Percentiles rank a stretch among this genome's conserved stretches.
These are phyloP conservation scores for Sarocladiaceae sp. DNA, from an alignment of 2,329 filamentous ascomycete genomes.

Conservation along the genomic window DNA sequence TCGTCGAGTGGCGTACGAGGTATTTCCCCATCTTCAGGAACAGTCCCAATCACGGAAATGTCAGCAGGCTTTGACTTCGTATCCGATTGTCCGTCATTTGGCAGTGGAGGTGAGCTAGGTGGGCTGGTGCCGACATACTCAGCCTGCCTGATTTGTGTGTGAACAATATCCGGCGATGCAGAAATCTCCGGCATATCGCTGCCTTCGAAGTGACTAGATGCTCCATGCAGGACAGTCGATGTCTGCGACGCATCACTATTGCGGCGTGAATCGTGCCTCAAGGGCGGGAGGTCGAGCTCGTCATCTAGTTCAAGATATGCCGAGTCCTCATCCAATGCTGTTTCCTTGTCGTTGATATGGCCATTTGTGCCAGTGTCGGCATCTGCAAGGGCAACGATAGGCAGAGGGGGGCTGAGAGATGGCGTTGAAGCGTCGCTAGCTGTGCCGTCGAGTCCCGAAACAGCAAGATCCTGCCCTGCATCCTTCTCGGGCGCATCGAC, in stretches of 20 bases:
- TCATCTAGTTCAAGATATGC: slow-evolving; percentile 18
- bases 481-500: no score
- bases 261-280: slow-evolving; percentile 24
- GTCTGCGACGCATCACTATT: slow-evolving; percentile 29
- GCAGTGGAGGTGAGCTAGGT: slow-evolving; percentile 43
- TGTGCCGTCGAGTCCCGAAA: not conserved
- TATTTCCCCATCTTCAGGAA: slow-evolving; percentile 36
- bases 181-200: slow-evolving; percentile 41
- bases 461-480: not conserved
- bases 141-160: slow-evolving; percentile 25
- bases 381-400: not conserved
- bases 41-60: slow-evolving; percentile 34
- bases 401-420: not conserved
- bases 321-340: not conserved
- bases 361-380: not conserved
- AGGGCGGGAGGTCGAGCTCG: slow-evolving; percentile 31
- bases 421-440: not conserved
- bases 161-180: slow-evolving; percentile 32
- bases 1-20: slow-evolving; percentile 39
- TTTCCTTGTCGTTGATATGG: not conserved
- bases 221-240: slow-evolving; percentile 34
- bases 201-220: slow-evolving; percentile 32
- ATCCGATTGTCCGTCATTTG: not conserved
- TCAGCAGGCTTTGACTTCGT: slow-evolving; percentile 15
- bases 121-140: slow-evolving; percentile 35